These are phyloP conservation scores for Emericellopsis atlantica DNA, from an alignment of 2,329 filamentous ascomycete genomes.

Conservation along the genomic window DNA sequence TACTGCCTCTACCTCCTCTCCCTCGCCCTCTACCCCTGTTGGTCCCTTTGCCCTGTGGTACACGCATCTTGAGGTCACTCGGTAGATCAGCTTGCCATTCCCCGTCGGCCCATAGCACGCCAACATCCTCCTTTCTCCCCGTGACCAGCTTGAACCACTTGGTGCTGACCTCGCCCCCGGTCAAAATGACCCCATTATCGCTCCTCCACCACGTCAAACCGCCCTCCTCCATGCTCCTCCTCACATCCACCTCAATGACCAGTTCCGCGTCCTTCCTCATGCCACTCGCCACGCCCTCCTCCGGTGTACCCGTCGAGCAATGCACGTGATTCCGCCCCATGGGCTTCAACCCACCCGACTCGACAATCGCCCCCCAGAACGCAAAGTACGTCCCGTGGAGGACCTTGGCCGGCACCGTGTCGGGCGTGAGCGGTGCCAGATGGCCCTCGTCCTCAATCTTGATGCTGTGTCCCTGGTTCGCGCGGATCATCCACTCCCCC, in stretches of 20 bases:
- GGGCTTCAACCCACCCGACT: conserved; percentile 61
- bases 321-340: conserved; percentile 89
- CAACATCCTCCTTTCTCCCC: conserved; percentile 44
- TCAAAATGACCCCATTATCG: conserved; percentile 66
- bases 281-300: conserved; percentile 54
- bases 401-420: conserved; percentile 52
- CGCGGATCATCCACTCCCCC: conserved; percentile 72
- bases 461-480: conserved; percentile 90
- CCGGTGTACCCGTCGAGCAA: conserved; percentile 64
- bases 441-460: conserved; percentile 58
- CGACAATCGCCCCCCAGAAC: conserved; percentile 63
- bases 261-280: conserved; percentile 71
- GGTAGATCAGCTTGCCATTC: conserved; percentile 56
- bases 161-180: conserved; percentile 41
- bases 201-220: conserved; percentile 62
- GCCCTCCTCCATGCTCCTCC: conserved; percentile 47
- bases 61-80: conserved; percentile 34
- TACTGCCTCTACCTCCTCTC: conserved; percentile 13
- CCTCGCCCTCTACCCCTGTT: conserved; percentile 26
- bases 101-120: conserved; percentile 60
- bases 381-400: conserved; percentile 85
- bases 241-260: conserved; percentile 65
- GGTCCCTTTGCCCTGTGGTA: conserved; percentile 35
- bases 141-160: conserved; percentile 62
- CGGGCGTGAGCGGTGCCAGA: conserved; percentile 53